These are phyloP conservation scores for Fusarium pininemorale DNA, from an alignment of 2,329 filamentous ascomycete species.

Conservation along the genomic window DNA sequence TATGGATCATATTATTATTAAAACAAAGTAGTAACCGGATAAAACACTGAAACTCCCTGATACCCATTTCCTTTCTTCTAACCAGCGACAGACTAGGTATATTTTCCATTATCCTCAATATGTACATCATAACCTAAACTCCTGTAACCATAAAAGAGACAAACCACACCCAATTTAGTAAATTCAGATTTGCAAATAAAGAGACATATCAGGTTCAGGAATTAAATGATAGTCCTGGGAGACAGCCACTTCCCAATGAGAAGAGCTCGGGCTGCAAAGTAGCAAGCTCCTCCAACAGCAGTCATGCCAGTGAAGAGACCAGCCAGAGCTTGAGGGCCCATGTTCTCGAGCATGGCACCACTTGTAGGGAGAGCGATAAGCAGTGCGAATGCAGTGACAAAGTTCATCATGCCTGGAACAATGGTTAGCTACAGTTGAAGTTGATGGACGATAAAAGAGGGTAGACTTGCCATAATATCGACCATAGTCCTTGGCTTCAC, in stretches of 20 bases:
- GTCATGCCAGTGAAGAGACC: conserved; percentile 57
- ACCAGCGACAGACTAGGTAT: neutral
- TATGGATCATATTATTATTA: neutral
- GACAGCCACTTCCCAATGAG: conserved; percentile 39
- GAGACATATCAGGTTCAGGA: neutral
- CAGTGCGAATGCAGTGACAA: conserved; percentile 55
- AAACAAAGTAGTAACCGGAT: too few relatives aligned
- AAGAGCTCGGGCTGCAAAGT: conserved; percentile 43
- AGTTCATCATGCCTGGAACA: conserved; percentile 55
- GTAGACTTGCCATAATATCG: conserved; percentile 48
- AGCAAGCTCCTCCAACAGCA: conserved; percentile 47
- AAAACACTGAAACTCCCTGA: neutral
- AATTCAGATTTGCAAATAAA: neutral
- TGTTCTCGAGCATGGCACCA: conserved; percentile 55
- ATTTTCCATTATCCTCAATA: neutral
- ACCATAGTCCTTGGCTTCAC: conserved; percentile 57
- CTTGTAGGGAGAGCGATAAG: conserved; percentile 57
- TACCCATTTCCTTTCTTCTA: neutral
- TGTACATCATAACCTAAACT: neutral
- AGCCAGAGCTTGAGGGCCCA: conserved; percentile 55
- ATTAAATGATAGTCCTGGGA: conserved; percentile 28
- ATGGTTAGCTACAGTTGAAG: neutral
- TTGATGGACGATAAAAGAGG: neutral
- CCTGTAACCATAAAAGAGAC: neutral
- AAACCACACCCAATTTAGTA: too few relatives aligned